A percentile compares a stretch with the other conserved stretches of the same genome.
Evolutionary conservation across 2,329 filamentous ascomycete species (phyloP).

Genomic region (Hypoxylon sp.): DNA sequence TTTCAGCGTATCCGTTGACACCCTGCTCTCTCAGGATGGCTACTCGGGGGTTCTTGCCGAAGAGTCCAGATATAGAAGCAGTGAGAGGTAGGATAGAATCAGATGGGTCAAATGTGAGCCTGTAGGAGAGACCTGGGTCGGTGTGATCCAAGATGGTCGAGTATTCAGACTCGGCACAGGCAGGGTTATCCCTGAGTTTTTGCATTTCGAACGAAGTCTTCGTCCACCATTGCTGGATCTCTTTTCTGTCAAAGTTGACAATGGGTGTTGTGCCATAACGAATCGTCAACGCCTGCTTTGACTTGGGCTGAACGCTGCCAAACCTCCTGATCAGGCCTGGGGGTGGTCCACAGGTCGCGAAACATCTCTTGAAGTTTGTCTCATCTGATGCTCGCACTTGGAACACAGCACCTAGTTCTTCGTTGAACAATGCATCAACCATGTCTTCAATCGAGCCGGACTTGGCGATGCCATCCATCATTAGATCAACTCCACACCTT

Average conservation of each 20-base stretch:
- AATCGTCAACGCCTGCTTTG: slow-evolving; percentile 75
- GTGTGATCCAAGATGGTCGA: slow-evolving; percentile 75
- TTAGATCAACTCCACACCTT: slow-evolving; percentile 84
- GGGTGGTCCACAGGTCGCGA: slow-evolving; percentile 87
- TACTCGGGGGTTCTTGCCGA: slow-evolving; percentile 72
- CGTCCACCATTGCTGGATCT: slow-evolving; percentile 88
- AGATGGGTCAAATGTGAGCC: slow-evolving; percentile 79
- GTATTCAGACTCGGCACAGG: slow-evolving; percentile 85
- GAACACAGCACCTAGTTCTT: slow-evolving; percentile 97
- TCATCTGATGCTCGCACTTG: slow-evolving; percentile 88
- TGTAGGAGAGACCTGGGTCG: slow-evolving; percentile 86
- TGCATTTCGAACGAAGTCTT: slow-evolving; percentile 92
- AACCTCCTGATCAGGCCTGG: slow-evolving; percentile 84
- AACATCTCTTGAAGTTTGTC: slow-evolving; percentile 85
- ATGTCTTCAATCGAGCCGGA: slow-evolving; percentile 70
- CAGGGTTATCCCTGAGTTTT: slow-evolving; percentile 84
- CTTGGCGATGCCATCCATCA: slow-evolving; percentile 76
- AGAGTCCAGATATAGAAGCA: slow-evolving; percentile 34
- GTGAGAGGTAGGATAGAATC: slow-evolving; percentile 66
- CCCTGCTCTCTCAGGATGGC: slow-evolving; percentile 95
- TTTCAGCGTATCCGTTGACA: slow-evolving; percentile 94
- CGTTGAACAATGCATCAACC: slow-evolving; percentile 89
- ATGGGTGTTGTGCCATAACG: slow-evolving; percentile 73
- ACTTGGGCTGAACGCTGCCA: slow-evolving; percentile 73
- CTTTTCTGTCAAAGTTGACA: slow-evolving; percentile 73